phyloP scores from a whole-genome alignment of 371 early-diverging fungal species.

The Parasitella parasitica region DNA sequence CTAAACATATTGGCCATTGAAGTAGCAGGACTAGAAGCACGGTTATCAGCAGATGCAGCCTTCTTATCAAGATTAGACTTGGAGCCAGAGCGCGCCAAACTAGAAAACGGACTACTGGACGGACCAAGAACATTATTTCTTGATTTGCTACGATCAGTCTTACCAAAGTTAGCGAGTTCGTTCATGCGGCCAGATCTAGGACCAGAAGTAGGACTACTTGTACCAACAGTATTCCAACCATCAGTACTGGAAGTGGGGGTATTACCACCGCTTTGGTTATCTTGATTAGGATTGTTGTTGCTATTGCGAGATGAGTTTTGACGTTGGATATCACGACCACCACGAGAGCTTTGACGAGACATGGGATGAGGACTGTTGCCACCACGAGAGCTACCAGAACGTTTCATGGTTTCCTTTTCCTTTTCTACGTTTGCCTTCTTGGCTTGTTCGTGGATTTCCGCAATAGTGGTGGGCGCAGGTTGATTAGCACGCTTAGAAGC shows the following conservation, averaged over 20 bases:
- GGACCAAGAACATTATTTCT: conserved; percentile 58
- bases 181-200: conserved; percentile 51
- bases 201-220: conserved; percentile 44
- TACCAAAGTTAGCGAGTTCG: conserved; percentile 82
- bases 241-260: conserved; percentile 34
- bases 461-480: conserved; percentile 84
- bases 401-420: conserved; percentile 65
- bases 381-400: conserved; percentile 65
- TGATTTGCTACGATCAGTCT: conserved; percentile 66
- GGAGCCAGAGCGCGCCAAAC: conserved; percentile 33
- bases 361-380: conserved; percentile 48
- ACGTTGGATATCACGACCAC: conserved; percentile 39
- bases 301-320: conserved; percentile 45
- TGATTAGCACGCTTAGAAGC: conserved; percentile 55
- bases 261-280: background rate
- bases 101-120: conserved; percentile 58
- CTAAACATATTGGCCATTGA: conserved; percentile 62
- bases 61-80: conserved; percentile 37
- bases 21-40: conserved; percentile 28
- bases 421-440: conserved; percentile 62
- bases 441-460: conserved; percentile 85
- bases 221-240: conserved; percentile 75
- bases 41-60: conserved; percentile 18
- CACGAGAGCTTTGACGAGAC: conserved; percentile 55
- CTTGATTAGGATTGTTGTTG: background rate